phyloP scores from a whole-genome alignment of 2,329 filamentous ascomycete genomes.

The Fusarium paranaense region DNA sequence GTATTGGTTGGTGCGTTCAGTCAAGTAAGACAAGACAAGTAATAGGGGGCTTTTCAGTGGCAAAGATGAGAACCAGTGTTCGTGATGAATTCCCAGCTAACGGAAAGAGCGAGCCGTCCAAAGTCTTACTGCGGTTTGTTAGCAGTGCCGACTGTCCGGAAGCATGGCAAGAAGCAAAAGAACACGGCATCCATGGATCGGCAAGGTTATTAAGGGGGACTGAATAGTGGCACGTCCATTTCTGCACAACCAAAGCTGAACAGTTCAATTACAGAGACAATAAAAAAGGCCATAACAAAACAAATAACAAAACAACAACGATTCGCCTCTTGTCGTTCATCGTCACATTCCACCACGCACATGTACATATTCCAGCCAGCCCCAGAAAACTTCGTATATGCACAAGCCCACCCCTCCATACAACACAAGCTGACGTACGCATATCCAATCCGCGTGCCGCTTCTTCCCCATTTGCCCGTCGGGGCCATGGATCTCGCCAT shows the following conservation, averaged over 20 bases:
- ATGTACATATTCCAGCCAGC: not conserved
- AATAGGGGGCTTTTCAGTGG: not conserved
- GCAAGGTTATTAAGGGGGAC: not conserved
- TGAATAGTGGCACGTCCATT: not conserved
- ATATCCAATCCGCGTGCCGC: not conserved
- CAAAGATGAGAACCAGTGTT: not conserved
- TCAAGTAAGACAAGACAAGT: not conserved
- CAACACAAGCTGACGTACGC: slow-evolving; percentile 1
- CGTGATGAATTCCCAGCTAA: not conserved
- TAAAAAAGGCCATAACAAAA: not conserved
- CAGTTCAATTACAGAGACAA: not conserved
- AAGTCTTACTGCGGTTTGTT: not conserved
- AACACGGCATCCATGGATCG: not conserved
- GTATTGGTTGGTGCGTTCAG: not conserved
- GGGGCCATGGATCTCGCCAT: not conserved
- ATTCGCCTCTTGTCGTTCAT: not conserved
- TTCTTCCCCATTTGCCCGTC: not conserved
- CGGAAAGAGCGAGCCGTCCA: not conserved
- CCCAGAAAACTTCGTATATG: slow-evolving; percentile 1
- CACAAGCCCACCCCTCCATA: not conserved
- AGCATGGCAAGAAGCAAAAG: not conserved
- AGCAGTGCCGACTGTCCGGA: not conserved
- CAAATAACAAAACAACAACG: not conserved
- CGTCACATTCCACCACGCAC: not conserved
- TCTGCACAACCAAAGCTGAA: not conserved